Evolutionary conservation across 129 eudicot genomes (phyloP), one percentile per base, ranked within the genome.

Genomic region (Cynara cardunculus): DNA sequence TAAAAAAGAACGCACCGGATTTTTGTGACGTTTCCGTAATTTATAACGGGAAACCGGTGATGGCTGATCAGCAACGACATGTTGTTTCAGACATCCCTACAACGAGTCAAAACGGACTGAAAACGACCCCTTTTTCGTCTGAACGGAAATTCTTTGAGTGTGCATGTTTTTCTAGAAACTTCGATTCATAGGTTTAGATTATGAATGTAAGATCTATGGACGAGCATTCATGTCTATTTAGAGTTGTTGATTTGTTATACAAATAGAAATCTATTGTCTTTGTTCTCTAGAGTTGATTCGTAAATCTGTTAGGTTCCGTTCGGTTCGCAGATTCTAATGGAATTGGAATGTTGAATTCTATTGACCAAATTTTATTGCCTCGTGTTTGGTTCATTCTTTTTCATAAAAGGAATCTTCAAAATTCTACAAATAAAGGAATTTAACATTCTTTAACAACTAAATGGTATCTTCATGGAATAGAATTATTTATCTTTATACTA

Each of bases 1-100:
- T 94, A 49, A 85, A 85, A 73, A 92, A 90, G 81, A 83, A 84
- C 72, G 97, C 94, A 69, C 97, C 97, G 1, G 90, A 79, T 16
- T 83, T 59, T 70, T 94, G 98, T 74, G 86, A 90, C 24, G 97
- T 94, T 32, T 89, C 87, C 6, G 41, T 94, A 59, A 75, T 92
- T 31, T 78, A 80, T 62, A 84, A 76, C 18, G 90, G 98, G 61
- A 86, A 87, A 83, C 84, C 83, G 59, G 75, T 84, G 5, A 72
- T 34, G 13, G 71, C 53, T 65, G 56, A 46, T 56, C 83, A 82
- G 69, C 34, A 30, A 37, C 77, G 44, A 2, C 84, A 82, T 13
- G 78, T 44, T 21, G 24, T 76, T 75, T 64, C 89, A 2, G 74
- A 70, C 6, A 27, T 61, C 26, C 74, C 71, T 84, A 76, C 88